Evolutionary conservation across 2,329 filamentous ascomycete genomes (phyloP).

Genomic region (Arthrobotrys sphaeroides): DNA sequence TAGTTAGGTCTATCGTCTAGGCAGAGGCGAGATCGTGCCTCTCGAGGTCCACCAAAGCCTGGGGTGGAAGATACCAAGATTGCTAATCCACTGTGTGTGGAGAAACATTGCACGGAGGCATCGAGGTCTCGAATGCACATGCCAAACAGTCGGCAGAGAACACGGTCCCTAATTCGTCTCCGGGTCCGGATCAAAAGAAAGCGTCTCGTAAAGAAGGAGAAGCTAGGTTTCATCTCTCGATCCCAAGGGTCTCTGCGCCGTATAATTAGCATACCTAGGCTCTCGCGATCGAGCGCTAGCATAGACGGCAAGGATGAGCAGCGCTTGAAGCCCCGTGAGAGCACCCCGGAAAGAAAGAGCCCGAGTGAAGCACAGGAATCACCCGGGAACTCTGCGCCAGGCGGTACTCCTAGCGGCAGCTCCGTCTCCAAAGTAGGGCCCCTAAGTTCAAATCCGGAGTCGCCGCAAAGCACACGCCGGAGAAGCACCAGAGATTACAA

Average conservation of each 20-base stretch:
- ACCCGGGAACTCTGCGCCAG: background rate
- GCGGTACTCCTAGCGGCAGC: conserved; percentile 2
- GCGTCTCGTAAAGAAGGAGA: conserved; percentile 20
- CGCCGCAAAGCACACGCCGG: background rate
- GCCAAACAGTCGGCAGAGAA: conserved; percentile 9
- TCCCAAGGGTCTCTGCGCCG: conserved; percentile 29
- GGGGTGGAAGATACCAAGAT: background rate
- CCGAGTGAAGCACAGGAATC: background rate
- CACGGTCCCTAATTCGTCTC: conserved; percentile 23
- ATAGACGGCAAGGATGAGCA: background rate
- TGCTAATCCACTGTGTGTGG: conserved; percentile 1
- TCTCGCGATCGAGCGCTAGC: background rate
- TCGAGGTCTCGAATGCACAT: conserved; percentile 5
- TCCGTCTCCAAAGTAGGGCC: background rate
- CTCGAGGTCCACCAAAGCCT: background rate
- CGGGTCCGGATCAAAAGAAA: conserved; percentile 21
- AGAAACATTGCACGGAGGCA: background rate
- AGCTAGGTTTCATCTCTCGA: conserved; percentile 13
- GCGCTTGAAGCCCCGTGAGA: background rate
- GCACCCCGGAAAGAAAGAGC: background rate
- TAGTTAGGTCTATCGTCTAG: conserved; percentile 26
- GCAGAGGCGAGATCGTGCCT: conserved; percentile 12
- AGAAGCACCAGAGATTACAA: conserved; percentile 32
- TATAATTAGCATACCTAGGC: conserved; percentile 22
- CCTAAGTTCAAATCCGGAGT: conserved; percentile 3